Evolutionary conservation across 2,329 filamentous ascomycete genomes (phyloP).

Genomic region (Podosphaera fusca): DNA sequence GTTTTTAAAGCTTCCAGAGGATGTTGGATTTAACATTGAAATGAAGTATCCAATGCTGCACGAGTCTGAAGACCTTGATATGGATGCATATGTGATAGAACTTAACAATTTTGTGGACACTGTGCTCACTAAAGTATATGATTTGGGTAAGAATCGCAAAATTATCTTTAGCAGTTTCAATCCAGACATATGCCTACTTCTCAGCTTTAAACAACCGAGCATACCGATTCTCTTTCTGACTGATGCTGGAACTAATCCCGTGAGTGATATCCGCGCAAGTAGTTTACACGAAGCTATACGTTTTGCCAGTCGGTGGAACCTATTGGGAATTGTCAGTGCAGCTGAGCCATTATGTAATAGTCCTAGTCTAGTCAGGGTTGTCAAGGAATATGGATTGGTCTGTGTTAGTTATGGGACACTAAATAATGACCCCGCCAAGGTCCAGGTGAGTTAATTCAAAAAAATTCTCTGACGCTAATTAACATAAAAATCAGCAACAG

Average conservation of each 20-base stretch:
- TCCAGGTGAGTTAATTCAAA: constrained; percentile 40
- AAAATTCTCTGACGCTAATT: not conserved
- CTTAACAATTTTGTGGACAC: constrained; percentile 93
- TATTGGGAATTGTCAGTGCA: constrained; percentile 76
- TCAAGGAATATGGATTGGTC: constrained; percentile 82
- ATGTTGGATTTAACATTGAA: constrained; percentile 92
- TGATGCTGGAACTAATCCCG: constrained; percentile 58
- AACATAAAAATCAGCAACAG: constrained; percentile 27
- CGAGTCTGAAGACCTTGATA: constrained; percentile 83
- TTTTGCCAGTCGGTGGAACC: constrained; percentile 84
- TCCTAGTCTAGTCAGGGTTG: constrained; percentile 69
- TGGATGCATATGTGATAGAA: constrained; percentile 91
- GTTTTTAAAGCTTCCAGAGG: constrained; percentile 60
- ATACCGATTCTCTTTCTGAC: constrained; percentile 90
- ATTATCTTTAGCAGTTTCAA: constrained; percentile 97
- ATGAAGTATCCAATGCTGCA: constrained; percentile 98
- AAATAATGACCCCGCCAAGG: constrained; percentile 73
- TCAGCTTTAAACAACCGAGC: constrained; percentile 91
- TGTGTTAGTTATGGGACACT: constrained; percentile 83
- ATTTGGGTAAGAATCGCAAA: constrained; percentile 58
- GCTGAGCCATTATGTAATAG: constrained; percentile 75
- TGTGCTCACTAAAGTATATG: constrained; percentile 73
- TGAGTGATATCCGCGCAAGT: constrained; percentile 73
- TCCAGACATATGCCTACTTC: constrained; percentile 79
- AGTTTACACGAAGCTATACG: constrained; percentile 88